These are phyloP conservation scores for Pleurotus djamor DNA, from an alignment of 768 basidiomycete genomes.

Conservation along the genomic window DNA sequence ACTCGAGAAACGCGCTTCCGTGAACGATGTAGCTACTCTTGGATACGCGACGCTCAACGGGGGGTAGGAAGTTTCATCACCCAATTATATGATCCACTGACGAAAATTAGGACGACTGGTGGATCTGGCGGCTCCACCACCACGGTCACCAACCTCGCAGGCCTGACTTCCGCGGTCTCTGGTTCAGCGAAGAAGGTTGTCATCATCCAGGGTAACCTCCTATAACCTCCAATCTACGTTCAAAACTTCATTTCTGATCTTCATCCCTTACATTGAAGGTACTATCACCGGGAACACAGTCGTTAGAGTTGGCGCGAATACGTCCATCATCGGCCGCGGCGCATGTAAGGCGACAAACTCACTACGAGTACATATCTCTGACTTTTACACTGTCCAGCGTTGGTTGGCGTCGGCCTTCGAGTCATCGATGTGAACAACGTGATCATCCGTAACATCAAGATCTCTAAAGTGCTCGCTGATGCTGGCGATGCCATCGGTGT, in stretches of 20 bases:
- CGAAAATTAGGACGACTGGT: constrained; percentile 33
- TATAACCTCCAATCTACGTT: background rate
- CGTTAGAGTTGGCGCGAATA: constrained; percentile 41
- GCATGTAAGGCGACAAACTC: constrained; percentile 23
- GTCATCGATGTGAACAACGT: constrained; percentile 40
- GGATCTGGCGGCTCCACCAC: constrained; percentile 40
- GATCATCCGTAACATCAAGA: constrained; percentile 48
- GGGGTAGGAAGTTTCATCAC: background rate
- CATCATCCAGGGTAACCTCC: constrained; percentile 32
- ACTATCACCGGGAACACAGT: constrained; percentile 40
- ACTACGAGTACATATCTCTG: too few relatives aligned
- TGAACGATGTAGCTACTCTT: constrained; percentile 31
- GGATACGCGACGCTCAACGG: constrained; percentile 34
- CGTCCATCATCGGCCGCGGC: constrained; percentile 35
- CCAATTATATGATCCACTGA: background rate
- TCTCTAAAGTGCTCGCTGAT: constrained; percentile 42
- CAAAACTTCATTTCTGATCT: background rate
- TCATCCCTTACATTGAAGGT: constrained; percentile 18
- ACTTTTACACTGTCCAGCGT: constrained; percentile 21
- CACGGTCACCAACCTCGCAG: constrained; percentile 39
- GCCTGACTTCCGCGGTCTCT: constrained; percentile 35
- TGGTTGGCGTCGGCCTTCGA: constrained; percentile 43
- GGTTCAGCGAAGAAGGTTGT: constrained; percentile 40
- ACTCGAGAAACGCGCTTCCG: constrained; percentile 32
- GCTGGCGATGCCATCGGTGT: constrained; percentile 45